Percentiles rank a stretch among this genome's conserved stretches.
Conservation (phyloP, 73 alveolate species). For the Tetrahymena thermophila region DNA sequence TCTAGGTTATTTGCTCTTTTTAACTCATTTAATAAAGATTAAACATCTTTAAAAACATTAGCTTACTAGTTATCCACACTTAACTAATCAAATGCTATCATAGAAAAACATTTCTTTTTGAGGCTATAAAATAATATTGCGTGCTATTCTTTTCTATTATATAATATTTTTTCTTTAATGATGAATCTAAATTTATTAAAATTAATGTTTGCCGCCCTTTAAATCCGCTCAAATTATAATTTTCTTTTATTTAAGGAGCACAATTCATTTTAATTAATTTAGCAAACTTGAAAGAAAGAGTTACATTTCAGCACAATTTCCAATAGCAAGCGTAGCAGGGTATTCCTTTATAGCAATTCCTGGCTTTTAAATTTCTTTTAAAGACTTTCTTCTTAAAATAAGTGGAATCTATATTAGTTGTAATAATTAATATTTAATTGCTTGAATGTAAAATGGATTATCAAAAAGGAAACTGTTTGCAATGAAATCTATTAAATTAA, state of each 20-base stretch:
- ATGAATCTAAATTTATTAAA: background rate
- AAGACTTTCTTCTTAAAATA: background rate
- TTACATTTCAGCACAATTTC: background rate
- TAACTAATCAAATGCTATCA: background rate
- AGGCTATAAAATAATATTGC: background rate
- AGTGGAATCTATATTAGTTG: background rate
- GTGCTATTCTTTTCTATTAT: background rate
- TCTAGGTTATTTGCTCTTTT: background rate
- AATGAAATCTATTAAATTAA: background rate
- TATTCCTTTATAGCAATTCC: background rate
- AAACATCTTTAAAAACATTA: background rate
- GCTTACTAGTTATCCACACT: background rate
- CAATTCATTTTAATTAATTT: background rate
- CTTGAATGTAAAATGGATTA: background rate
- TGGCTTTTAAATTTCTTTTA: background rate
- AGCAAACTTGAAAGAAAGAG: background rate
- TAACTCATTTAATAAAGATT: background rate
- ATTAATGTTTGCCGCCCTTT: background rate
- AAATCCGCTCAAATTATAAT: background rate
- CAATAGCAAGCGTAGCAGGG: background rate
- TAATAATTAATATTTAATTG: background rate
- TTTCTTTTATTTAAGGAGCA: background rate
- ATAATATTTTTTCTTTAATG: background rate
- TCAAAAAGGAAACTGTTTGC: background rate
- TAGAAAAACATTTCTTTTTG: background rate